phyloP scores from a whole-genome alignment of 257 asterid genomes.

The Solanum phureja region DNA sequence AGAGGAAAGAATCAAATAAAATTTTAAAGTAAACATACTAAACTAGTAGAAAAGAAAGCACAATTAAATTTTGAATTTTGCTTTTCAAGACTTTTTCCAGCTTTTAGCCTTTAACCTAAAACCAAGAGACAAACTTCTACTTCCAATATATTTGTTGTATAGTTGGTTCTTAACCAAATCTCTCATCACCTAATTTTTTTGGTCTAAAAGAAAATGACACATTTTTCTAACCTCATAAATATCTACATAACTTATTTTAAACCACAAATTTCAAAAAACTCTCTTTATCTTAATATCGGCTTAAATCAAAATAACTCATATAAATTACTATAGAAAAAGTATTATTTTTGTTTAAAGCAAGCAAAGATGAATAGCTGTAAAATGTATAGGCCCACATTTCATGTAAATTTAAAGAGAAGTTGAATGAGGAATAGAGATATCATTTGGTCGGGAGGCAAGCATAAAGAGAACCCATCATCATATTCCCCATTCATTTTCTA shows the following conservation, averaged over 20 bases:
- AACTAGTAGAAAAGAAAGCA: neutral
- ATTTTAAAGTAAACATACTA: neutral
- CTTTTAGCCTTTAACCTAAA: slow-evolving; percentile 24
- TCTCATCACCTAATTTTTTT: slow-evolving; percentile 4
- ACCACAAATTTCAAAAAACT: too few relatives aligned
- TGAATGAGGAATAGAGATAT: neutral
- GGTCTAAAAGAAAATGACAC: too few relatives aligned
- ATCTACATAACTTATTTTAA: too few relatives aligned
- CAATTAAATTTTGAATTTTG: slow-evolving; percentile 4
- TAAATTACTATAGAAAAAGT: neutral
- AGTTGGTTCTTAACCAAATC: slow-evolving; percentile 4
- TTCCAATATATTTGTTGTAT: neutral
- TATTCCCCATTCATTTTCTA: neutral
- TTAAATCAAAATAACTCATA: too few relatives aligned
- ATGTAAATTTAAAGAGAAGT: slow-evolving; percentile 1
- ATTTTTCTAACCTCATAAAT: too few relatives aligned
- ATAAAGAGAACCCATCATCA: neutral
- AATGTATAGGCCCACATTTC: neutral
- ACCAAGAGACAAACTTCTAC: slow-evolving; percentile 31
- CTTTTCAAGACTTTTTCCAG: slow-evolving; percentile 13
- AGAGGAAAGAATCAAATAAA: neutral
- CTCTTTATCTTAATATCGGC: too few relatives aligned
- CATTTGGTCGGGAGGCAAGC: neutral
- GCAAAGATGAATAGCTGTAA: neutral
- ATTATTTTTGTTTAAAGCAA: neutral